Evolutionary conservation across 805 yeast genomes (phyloP).

Genomic region (Candida tibetensis): DNA sequence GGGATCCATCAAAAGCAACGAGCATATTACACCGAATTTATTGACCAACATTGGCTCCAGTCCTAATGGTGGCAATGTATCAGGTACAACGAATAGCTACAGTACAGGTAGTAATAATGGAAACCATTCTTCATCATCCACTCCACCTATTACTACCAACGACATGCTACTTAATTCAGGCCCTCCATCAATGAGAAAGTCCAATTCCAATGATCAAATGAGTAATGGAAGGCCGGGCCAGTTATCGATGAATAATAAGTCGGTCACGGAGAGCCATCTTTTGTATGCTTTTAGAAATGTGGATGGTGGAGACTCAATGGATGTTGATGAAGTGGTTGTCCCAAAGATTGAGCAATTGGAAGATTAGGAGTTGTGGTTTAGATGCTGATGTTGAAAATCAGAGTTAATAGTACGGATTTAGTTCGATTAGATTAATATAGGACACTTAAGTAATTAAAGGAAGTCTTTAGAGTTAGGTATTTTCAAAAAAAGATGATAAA

Average conservation of each 20-base stretch:
- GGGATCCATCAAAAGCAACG: conserved; percentile 26
- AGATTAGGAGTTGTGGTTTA: too few species aligned
- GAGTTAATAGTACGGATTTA: too few species aligned
- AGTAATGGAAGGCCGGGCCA: conserved; percentile 28
- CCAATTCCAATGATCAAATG: conserved; percentile 29
- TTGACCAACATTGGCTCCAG: conserved; percentile 15
- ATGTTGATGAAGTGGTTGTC: conserved; percentile 17
- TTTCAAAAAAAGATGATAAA: too few species aligned
- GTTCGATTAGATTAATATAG: too few species aligned
- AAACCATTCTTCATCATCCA: conserved; percentile 12
- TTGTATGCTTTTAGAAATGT: conserved; percentile 7
- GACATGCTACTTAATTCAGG: conserved; percentile 15
- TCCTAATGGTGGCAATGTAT: conserved; percentile 11
- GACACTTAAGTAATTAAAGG: too few species aligned
- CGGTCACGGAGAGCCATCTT: conserved; percentile 33
- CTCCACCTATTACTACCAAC: conserved; percentile 12
- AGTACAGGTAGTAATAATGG: conserved; percentile 6
- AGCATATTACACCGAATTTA: conserved; percentile 11
- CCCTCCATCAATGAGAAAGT: conserved; percentile 22
- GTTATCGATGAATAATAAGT: conserved; percentile 26
- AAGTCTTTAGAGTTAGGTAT: too few species aligned
- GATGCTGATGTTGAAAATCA: too few species aligned
- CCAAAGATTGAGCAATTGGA: conserved; percentile 18
- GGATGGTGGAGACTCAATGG: conserved; percentile 14
- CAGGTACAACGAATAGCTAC: conserved; percentile 3